phyloP scores from a whole-genome alignment of 2,329 filamentous ascomycete genomes.

The Knufia petricola region DNA sequence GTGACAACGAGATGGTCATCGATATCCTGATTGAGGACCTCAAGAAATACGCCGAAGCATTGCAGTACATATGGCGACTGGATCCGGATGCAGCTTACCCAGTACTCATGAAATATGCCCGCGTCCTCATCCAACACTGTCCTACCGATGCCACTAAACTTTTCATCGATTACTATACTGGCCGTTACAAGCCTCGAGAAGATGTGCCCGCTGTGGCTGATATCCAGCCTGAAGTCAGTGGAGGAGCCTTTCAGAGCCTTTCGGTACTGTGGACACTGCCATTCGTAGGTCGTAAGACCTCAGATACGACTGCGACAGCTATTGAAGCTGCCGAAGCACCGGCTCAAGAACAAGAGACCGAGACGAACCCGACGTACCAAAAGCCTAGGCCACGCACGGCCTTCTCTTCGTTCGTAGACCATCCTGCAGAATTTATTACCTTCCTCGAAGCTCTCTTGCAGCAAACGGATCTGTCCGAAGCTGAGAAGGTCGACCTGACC shows the following conservation, averaged over 20 bases:
- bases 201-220: constrained; percentile 46
- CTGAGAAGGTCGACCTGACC: constrained; percentile 76
- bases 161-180: constrained; percentile 93
- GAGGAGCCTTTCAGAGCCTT: constrained; percentile 74
- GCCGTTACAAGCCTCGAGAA: constrained; percentile 64
- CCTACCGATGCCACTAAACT: constrained; percentile 71
- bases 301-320: constrained; percentile 45
- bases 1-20: constrained; percentile 85
- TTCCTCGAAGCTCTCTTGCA: constrained; percentile 84
- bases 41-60: constrained; percentile 75
- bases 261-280: constrained; percentile 74
- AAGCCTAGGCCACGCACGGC: constrained; percentile 76
- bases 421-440: constrained; percentile 79
- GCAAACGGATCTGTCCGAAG: constrained; percentile 58
- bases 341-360: constrained; percentile 18
- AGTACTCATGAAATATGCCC: constrained; percentile 90
- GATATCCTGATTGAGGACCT: constrained; percentile 95
- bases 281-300: constrained; percentile 58
- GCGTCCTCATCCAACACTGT: constrained; percentile 80
- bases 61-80: constrained; percentile 83
- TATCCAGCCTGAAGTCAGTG: constrained; percentile 45
- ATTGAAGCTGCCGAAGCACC: constrained; percentile 30
- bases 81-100: constrained; percentile 73
- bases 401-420: constrained; percentile 94
- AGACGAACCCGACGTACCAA: constrained; percentile 51